phyloP scores from a whole-genome alignment of 2,329 filamentous ascomycete genomes.

The Aureobasidium sp. region DNA sequence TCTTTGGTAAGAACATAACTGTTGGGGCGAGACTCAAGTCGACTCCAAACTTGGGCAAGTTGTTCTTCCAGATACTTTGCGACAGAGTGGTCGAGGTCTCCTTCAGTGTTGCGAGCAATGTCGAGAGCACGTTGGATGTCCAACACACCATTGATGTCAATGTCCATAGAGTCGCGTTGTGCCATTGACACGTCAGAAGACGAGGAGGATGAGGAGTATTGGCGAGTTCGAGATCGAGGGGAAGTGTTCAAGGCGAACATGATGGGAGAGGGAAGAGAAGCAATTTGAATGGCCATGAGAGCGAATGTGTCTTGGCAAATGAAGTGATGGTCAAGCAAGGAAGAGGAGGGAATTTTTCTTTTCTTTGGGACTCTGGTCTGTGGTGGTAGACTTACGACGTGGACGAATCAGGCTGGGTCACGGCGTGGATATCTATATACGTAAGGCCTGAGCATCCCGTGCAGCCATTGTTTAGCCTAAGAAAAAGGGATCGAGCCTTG shows the following conservation, averaged over 20 bases:
- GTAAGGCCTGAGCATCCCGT: conserved; percentile 11
- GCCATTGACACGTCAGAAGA: conserved; percentile 16
- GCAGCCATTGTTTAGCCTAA: conserved; percentile 13
- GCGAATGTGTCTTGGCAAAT: conserved; percentile 6
- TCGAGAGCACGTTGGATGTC: conserved; percentile 63
- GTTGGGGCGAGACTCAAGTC: conserved; percentile 56
- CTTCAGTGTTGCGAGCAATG: conserved; percentile 65
- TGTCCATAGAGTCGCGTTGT: conserved; percentile 15
- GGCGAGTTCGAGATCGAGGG: conserved; percentile 6
- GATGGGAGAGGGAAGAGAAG: conserved; percentile 18
- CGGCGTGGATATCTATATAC: conserved; percentile 13
- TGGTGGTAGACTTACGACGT: conserved; percentile 14
- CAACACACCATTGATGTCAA: conserved; percentile 33
- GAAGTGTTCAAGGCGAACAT: conserved; percentile 13
- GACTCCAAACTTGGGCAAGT: conserved; percentile 58
- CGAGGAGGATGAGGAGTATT: conserved; percentile 13
- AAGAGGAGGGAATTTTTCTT: background rate
- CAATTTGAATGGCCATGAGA: conserved; percentile 15
- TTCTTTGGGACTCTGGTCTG: conserved; percentile 6
- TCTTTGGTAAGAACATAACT: conserved; percentile 67
- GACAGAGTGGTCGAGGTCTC: conserved; percentile 58
- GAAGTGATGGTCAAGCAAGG: conserved; percentile 1
- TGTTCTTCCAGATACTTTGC: conserved; percentile 58
- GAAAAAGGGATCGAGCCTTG: conserved; percentile 10
- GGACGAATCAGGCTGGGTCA: conserved; percentile 16